phyloP scores from a whole-genome alignment of 139 green algal species.

The Medakamo hakoo region DNA sequence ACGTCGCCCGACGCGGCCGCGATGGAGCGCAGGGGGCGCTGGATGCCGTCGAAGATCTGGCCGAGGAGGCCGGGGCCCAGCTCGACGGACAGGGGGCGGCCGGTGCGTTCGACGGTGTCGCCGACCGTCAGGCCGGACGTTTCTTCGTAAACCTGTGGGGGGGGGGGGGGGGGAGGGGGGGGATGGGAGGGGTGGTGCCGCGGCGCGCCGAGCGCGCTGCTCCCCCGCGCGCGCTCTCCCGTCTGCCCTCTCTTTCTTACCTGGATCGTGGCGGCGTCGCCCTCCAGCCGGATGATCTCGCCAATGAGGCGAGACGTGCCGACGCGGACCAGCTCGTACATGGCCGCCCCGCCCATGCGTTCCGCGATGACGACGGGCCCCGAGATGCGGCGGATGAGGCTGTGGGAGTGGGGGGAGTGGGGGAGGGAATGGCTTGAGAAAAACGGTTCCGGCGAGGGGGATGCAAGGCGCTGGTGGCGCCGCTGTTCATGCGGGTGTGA shows the following conservation, averaged over 20 bases:
- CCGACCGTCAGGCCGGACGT: slow-evolving; percentile 90
- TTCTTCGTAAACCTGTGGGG: slow-evolving; percentile 92
- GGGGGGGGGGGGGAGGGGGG: background rate
- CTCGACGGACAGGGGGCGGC: slow-evolving; percentile 92
- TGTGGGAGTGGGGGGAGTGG: slow-evolving; percentile 4
- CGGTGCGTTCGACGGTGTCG: slow-evolving; percentile 70
- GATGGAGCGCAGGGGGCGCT: slow-evolving; percentile 80
- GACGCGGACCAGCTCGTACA: slow-evolving; percentile 99
- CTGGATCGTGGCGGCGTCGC: slow-evolving; percentile 94
- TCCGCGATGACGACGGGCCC: slow-evolving; percentile 92
- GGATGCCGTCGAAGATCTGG: slow-evolving; percentile 98
- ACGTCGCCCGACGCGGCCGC: slow-evolving; percentile 45
- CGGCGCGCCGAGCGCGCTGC: background rate
- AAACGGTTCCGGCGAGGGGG: no score
- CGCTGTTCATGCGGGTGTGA: no score
- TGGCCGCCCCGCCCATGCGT: slow-evolving; percentile 84
- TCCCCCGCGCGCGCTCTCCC: background rate
- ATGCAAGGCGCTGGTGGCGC: no score
- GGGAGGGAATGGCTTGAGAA: no score
- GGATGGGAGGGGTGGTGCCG: background rate
- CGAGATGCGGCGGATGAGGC: slow-evolving; percentile 78
- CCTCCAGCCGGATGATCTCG: slow-evolving; percentile 97
- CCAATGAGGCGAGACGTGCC: slow-evolving; percentile 87
- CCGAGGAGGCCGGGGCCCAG: slow-evolving; percentile 89
- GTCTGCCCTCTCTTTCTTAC: slow-evolving; percentile 12